phyloP scores from a whole-genome alignment of 2,329 filamentous ascomycete species.

The Trichoderma sp. region DNA sequence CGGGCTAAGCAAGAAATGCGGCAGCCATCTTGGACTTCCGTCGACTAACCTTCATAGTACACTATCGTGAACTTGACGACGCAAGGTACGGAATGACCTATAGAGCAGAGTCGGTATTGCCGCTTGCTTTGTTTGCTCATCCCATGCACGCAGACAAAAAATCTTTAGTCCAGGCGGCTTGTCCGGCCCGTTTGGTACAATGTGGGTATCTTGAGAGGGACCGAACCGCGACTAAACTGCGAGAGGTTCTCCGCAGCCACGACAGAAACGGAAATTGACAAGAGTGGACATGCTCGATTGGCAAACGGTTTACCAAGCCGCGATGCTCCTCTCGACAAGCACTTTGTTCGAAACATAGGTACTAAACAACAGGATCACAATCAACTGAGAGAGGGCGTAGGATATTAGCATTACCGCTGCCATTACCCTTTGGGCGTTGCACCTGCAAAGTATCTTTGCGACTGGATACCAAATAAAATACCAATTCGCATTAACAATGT shows the following conservation, averaged over 20 bases:
- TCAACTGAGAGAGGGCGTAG: neutral
- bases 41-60: neutral
- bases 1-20: neutral
- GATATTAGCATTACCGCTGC: neutral
- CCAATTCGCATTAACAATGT: neutral
- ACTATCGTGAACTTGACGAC: neutral
- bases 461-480: neutral
- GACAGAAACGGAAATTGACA: constrained; percentile 18
- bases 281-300: neutral
- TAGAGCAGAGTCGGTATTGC: neutral
- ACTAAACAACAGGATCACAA: neutral
- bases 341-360: neutral
- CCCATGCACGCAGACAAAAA: neutral
- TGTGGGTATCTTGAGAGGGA: constrained; percentile 12
- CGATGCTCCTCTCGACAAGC: neutral
- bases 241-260: constrained; percentile 12
- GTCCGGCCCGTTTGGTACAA: constrained; percentile 19
- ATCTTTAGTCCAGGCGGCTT: constrained; percentile 10
- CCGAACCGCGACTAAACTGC: constrained; percentile 11
- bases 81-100: neutral
- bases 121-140: neutral
- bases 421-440: neutral
- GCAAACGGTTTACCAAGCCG: neutral
- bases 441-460: neutral
- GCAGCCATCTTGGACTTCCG: neutral